Conservation (phyloP, 2,329 filamentous ascomycete species). For the Hortaea werneckii region DNA sequence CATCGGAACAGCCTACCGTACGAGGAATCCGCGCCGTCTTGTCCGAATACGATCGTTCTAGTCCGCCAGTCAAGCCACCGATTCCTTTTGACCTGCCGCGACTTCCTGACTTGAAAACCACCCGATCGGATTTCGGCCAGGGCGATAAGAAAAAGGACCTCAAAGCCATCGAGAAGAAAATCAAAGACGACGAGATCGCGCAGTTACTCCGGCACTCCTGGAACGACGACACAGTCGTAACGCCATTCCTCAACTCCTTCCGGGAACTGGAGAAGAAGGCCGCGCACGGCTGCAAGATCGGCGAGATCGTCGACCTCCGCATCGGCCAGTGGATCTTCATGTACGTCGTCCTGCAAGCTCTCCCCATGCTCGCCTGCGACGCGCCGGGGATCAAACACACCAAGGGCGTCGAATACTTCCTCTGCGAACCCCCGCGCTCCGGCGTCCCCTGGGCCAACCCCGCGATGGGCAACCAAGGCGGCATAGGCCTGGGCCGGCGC, state of each 20-base stretch:
- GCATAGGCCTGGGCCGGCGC: conserved; percentile 39
- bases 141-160: conserved; percentile 63
- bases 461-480: conserved; percentile 36
- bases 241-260: conserved; percentile 59
- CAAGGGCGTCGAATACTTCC: conserved; percentile 69
- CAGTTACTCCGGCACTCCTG: conserved; percentile 70
- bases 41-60: conserved; percentile 79
- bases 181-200: conserved; percentile 70
- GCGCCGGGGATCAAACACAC: conserved; percentile 59
- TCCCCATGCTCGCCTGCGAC: conserved; percentile 69
- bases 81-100: conserved; percentile 82
- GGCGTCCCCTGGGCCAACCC: conserved; percentile 57
- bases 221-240: conserved; percentile 59
- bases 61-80: conserved; percentile 79
- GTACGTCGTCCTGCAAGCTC: conserved; percentile 65
- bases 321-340: conserved; percentile 74
- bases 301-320: conserved; percentile 61
- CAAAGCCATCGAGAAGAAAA: conserved; percentile 58
- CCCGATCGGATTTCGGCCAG: conserved; percentile 54
- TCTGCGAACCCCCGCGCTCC: conserved; percentile 64
- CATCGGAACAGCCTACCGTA: conserved; percentile 49
- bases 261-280: conserved; percentile 61
- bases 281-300: conserved; percentile 50
- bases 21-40: conserved; percentile 69
- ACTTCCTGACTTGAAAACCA: conserved; percentile 57